Conservation (phyloP, 2,329 filamentous ascomycete genomes). For the Aspergillus felis region DNA sequence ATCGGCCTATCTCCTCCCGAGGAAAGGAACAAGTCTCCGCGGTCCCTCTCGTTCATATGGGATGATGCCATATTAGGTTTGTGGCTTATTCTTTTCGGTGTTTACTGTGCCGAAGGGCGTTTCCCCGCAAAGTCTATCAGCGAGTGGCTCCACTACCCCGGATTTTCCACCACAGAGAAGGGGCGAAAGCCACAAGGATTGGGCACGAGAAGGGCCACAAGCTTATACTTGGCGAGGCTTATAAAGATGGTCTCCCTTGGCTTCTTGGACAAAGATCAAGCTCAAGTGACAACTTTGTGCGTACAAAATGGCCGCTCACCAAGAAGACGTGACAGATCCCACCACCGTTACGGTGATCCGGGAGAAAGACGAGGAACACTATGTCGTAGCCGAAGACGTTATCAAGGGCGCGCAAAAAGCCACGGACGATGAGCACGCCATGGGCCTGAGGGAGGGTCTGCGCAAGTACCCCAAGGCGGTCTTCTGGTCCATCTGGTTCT, state of each 20-base stretch:
- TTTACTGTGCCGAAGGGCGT: neutral
- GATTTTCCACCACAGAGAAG: neutral
- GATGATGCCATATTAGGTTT: neutral
- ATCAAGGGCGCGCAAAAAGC: neutral
- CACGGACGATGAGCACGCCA: neutral
- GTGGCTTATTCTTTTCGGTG: neutral
- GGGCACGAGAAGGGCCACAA: neutral
- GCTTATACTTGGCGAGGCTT: neutral
- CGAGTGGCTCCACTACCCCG: neutral
- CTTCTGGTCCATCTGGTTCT: conserved; percentile 19
- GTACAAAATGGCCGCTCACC: neutral
- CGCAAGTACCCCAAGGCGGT: conserved; percentile 17
- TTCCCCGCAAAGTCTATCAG: neutral
- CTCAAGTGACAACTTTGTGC: neutral
- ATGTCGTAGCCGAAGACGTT: neutral
- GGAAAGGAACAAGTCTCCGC: neutral
- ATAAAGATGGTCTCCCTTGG: neutral
- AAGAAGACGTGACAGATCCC: neutral
- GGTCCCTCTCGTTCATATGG: no score
- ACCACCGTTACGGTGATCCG: neutral
- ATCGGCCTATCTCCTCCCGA: neutral
- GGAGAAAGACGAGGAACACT: neutral
- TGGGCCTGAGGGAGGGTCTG: neutral
- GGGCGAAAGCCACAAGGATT: neutral
- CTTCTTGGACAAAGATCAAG: neutral